phyloP scores from a whole-genome alignment of 306 rosid species.

The Mucuna pruriens region DNA sequence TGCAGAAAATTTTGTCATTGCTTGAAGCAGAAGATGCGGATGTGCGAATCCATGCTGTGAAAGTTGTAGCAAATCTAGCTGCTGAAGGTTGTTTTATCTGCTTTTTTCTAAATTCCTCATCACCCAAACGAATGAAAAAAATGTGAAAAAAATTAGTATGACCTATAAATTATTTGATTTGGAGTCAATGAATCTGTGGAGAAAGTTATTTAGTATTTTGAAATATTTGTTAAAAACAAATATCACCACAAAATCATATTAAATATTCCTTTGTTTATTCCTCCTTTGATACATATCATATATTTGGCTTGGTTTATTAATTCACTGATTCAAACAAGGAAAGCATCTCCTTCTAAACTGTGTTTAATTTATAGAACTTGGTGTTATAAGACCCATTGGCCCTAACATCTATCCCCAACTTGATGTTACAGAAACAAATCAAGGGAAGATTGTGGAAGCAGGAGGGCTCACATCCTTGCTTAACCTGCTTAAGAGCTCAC shows the following conservation, averaged over 20 bases:
- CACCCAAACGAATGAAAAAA: not conserved
- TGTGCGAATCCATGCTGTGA: constrained; percentile 95
- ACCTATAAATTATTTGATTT: constrained; percentile 21
- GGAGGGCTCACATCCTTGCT: constrained; percentile 95
- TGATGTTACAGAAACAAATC: constrained; percentile 79
- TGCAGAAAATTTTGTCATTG: constrained; percentile 95
- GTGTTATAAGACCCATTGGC: constrained; percentile 23
- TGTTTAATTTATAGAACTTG: constrained; percentile 20
- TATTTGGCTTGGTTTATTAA: constrained; percentile 35
- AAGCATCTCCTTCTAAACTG: constrained; percentile 23
- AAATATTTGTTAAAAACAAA: constrained; percentile 18
- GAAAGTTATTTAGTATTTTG: constrained; percentile 26
- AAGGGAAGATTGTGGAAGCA: constrained; percentile 95
- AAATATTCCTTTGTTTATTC: constrained; percentile 17
- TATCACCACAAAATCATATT: not conserved
- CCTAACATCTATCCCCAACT: constrained; percentile 32
- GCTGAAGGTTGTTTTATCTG: constrained; percentile 83
- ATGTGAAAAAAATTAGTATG: not conserved
- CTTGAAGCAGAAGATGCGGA: constrained; percentile 97
- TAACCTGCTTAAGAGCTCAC: constrained; percentile 75
- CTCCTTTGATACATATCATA: not conserved
- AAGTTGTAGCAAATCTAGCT: constrained; percentile 99
- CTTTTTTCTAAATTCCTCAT: constrained; percentile 25
- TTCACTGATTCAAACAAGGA: constrained; percentile 27
- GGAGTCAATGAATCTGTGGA: constrained; percentile 2